phyloP scores from a whole-genome alignment of 768 basidiomycete genomes.

The Leucocoprinus leucothites region DNA sequence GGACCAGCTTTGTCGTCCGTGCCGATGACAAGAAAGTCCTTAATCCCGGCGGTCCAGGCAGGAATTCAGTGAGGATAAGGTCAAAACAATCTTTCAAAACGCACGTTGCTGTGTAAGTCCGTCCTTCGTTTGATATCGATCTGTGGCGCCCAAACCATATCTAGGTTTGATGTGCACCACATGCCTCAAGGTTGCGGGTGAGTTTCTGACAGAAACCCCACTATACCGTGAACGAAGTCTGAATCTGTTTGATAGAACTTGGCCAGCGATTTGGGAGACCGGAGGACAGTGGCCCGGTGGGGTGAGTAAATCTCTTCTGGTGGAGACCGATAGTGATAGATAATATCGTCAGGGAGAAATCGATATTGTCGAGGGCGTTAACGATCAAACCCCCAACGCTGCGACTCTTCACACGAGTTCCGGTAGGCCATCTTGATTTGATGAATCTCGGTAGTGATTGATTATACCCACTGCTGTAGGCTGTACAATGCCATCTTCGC shows the following conservation, averaged over 20 bases:
- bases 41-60: constrained; percentile 42
- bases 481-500: constrained; percentile 26
- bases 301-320: constrained; percentile 17
- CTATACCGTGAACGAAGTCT: neutral
- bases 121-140: neutral
- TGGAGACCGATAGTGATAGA: neutral
- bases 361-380: constrained; percentile 40
- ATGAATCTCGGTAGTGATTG: too few relatives aligned
- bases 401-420: constrained; percentile 34
- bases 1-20: constrained; percentile 47
- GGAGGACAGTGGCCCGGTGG: constrained; percentile 47
- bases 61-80: constrained; percentile 52
- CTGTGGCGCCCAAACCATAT: neutral
- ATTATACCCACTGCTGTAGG: too few relatives aligned
- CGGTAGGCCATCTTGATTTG: constrained; percentile 44
- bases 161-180: constrained; percentile 34
- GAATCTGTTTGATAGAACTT: constrained; percentile 24
- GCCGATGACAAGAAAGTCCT: constrained; percentile 47
- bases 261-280: constrained; percentile 59
- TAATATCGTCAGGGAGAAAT: constrained; percentile 29
- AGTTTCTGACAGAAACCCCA: neutral
- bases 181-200: constrained; percentile 37
- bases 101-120: constrained; percentile 49
- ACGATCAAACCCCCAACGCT: constrained; percentile 33
- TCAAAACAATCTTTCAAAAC: constrained; percentile 49